These are phyloP conservation scores for Tetrahymena borealis DNA, from an alignment of 73 alveolate species.

Conservation along the genomic window DNA sequence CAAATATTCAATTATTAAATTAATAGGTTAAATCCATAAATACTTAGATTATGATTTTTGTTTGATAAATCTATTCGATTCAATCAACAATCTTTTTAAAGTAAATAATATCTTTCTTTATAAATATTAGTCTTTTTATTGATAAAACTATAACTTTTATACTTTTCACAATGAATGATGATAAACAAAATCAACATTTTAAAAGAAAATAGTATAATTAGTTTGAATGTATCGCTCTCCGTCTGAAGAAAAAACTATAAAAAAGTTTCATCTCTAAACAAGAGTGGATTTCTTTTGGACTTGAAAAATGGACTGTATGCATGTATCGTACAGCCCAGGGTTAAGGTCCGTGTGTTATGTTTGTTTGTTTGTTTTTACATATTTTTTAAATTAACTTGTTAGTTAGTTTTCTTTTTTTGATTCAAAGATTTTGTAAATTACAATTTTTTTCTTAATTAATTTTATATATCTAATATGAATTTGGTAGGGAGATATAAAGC, in stretches of 20 bases:
- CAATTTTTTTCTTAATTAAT: neutral
- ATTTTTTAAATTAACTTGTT: too few relatives aligned
- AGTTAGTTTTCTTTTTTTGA: neutral
- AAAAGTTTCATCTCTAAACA: neutral
- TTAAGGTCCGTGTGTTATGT: neutral
- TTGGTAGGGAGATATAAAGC: neutral
- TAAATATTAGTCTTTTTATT: too few relatives aligned
- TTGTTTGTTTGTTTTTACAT: neutral
- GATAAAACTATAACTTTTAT: too few relatives aligned
- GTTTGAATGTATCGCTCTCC: constrained; percentile 1
- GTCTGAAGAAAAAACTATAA: neutral
- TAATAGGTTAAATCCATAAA: too few relatives aligned
- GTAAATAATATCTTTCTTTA: too few relatives aligned
- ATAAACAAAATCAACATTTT: too few relatives aligned
- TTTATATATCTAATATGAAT: neutral
- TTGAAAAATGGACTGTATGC: neutral
- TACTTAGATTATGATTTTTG: too few relatives aligned
- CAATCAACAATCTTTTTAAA: too few relatives aligned
- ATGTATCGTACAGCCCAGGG: neutral
- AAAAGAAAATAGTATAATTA: too few relatives aligned
- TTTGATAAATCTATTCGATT: too few relatives aligned
- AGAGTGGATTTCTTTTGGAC: constrained; percentile 1
- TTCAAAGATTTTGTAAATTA: neutral
- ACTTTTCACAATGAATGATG: too few relatives aligned
- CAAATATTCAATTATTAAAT: too few relatives aligned